These are phyloP conservation scores for Tolypocladium cylindrosporum DNA, from an alignment of 2,329 filamentous ascomycete genomes.

Conservation along the genomic window DNA sequence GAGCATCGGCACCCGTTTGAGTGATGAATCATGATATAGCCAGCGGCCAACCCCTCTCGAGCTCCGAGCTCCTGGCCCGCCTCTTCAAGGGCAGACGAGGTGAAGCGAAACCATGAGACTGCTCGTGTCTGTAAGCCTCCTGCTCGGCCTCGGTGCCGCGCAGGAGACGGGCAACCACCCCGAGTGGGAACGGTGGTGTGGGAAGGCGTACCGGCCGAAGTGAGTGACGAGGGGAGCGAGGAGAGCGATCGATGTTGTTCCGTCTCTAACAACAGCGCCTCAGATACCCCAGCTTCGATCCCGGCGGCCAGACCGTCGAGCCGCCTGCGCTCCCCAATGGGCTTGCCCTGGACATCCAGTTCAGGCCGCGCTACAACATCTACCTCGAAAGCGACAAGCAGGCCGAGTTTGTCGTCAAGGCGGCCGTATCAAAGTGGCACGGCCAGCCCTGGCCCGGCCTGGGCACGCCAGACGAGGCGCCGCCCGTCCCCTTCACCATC, in stretches of 20 bases:
- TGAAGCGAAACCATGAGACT: neutral
- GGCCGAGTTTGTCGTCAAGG: slow-evolving; percentile 33
- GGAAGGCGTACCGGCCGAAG: slow-evolving; percentile 34
- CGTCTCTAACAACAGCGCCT: neutral
- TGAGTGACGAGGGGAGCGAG: slow-evolving; percentile 9
- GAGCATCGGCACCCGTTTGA: neutral
- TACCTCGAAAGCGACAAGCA: slow-evolving; percentile 30
- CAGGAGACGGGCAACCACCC: slow-evolving; percentile 26
- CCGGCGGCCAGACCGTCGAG: slow-evolving; percentile 30
- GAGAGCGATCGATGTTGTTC: neutral
- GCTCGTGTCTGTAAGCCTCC: neutral
- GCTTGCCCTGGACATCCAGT: slow-evolving; percentile 30
- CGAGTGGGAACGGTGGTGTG: slow-evolving; percentile 36
- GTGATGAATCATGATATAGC: neutral
- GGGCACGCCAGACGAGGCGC: slow-evolving; percentile 7
- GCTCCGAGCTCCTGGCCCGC: neutral
- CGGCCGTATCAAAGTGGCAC: slow-evolving; percentile 28
- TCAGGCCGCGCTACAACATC: slow-evolving; percentile 34
- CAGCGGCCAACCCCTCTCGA: neutral
- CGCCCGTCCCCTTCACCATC: slow-evolving; percentile 26
- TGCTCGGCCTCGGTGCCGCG: slow-evolving; percentile 1
- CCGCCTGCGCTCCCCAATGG: slow-evolving; percentile 18
- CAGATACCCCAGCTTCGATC: slow-evolving; percentile 30
- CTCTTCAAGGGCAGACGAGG: neutral
- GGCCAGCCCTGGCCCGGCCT: slow-evolving; percentile 25